A percentile compares a stretch with the other conserved stretches of the same genome.
Conservation (phyloP, 2,329 filamentous ascomycete species). For the Fusarium cyanostomum region DNA sequence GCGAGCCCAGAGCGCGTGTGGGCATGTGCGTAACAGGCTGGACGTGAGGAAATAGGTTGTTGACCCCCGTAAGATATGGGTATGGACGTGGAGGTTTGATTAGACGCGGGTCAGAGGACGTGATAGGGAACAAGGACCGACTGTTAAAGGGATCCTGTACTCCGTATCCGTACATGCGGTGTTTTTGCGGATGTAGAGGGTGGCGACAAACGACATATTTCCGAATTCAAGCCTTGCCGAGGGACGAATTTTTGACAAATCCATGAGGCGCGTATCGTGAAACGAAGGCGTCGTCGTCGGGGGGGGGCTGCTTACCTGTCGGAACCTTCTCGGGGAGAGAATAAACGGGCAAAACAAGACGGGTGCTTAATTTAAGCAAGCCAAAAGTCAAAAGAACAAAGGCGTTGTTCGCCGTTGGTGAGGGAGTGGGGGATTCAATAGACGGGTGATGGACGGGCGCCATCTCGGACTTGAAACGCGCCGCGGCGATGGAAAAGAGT, state of each 20-base stretch:
- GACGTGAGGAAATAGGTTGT: conserved; percentile 3
- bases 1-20: conserved; percentile 13
- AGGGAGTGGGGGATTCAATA: background rate
- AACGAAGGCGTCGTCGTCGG: conserved; percentile 15
- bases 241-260: too few species aligned
- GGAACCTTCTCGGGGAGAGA: conserved; percentile 1
- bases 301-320: background rate
- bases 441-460: conserved; percentile 20
- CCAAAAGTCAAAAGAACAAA: conserved; percentile 11
- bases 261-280: conserved; percentile 15
- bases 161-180: too few species aligned
- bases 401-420: conserved; percentile 19
- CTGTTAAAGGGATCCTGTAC: too few species aligned
- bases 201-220: conserved; percentile 18
- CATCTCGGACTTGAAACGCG: conserved; percentile 41
- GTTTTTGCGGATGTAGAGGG: too few species aligned
- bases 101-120: conserved; percentile 34
- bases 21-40: conserved; percentile 13
- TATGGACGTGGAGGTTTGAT: conserved; percentile 30
- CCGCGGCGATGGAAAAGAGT: conserved; percentile 25
- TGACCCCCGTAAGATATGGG: conserved; percentile 6
- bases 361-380: background rate
- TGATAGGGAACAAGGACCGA: conserved; percentile 24
- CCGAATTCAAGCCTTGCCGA: too few species aligned
- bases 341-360: background rate